Base-by-base conservation (phyloP, 208 protist genomes). In the Vickermania spadyakhi region DNA sequence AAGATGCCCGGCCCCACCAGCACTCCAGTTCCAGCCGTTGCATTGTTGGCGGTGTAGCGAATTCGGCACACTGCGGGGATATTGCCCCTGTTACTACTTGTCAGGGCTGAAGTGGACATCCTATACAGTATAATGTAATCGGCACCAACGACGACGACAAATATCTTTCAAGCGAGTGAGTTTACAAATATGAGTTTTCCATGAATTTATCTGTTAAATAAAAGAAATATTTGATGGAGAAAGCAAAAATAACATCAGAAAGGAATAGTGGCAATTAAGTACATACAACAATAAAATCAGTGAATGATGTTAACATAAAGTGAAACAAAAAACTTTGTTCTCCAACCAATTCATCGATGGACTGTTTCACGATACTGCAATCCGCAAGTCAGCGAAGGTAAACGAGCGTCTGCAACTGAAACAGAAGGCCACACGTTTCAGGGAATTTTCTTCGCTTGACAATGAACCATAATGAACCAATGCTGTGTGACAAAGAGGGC, bases 31-130 rank as follows among this genome's bases (percentile, higher is more conserved):
- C 84, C 91, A 11, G 77, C 67, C 13, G 58, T 75, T 50, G 68
- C 73, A 64, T 31, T 65, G 60, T 28, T 52, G 18, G 60, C 42
- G 0, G 31, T 26, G 27, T 73, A 73, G 13, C 70, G 71, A 41
- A 96, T 74, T 4, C 88, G 78, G 72, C 91, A 93, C 13, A 96
- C 83, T 18, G 91, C 85, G 5, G 91, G 88, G 45, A 96, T 89
- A 58, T 91, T 96, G 14, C 73, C 56, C 7, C 86, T 72, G 56
- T 94, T 94, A 36, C 65, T 84, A 36, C 56, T 75, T 25, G 78
- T 85, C 28, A 89, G 70, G 1, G 67, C 18, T 22, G 73, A 68
- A n/a, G 75, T 52, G 72, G 84, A 81, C 28, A n/a, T 66, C n/a
- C n/a, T n/a, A n/a, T n/a, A n/a, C n/a, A n/a, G n/a, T 31, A 63